phyloP scores from a whole-genome alignment of 306 rosid genomes.

The Citrullus mucosospermus region DNA sequence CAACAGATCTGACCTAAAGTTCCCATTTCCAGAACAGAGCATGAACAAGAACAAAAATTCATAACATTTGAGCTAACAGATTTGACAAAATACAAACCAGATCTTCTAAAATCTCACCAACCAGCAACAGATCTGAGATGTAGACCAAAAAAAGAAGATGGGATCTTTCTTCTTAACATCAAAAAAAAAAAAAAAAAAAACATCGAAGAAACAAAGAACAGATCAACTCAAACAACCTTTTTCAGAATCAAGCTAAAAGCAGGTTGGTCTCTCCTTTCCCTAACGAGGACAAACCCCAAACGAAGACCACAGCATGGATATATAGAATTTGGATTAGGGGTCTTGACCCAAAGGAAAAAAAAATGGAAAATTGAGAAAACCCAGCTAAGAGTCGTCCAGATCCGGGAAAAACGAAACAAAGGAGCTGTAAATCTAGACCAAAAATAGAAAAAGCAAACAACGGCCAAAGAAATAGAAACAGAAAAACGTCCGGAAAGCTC shows the following conservation, averaged over 20 bases:
- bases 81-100: not conserved
- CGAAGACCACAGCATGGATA: not conserved
- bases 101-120: not conserved
- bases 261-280: not conserved
- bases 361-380: not conserved
- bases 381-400: conserved; percentile 1
- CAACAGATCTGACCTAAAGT: not conserved
- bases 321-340: not conserved
- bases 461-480: not conserved
- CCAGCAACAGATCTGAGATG: not conserved
- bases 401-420: conserved; percentile 1
- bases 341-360: not conserved
- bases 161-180: not conserved
- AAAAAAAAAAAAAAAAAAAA: too few relatives aligned
- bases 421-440: not conserved
- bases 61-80: not conserved
- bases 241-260: not conserved
- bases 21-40: not conserved
- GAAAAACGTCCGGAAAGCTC: not conserved
- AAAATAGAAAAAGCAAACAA: not conserved
- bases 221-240: not conserved
- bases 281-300: conserved; percentile 2
- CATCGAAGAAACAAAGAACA: not conserved
- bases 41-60: not conserved
- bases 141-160: not conserved